Evolutionary conservation across 352 stramenopile genomes (phyloP).

Genomic region (Elongisporangium undulatum): DNA sequence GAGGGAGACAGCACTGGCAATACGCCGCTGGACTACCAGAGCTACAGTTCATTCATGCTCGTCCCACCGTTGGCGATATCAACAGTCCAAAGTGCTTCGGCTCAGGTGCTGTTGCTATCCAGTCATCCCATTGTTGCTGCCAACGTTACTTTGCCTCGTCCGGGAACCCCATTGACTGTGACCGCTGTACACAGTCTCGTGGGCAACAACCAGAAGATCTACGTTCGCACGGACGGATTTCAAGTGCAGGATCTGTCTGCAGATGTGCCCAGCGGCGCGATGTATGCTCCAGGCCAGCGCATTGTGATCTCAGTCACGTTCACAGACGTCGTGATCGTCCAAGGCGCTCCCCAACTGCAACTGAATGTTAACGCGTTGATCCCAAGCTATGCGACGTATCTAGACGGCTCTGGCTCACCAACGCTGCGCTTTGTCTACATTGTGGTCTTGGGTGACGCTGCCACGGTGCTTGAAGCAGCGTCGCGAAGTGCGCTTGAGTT

Average conservation of each 20-base stretch:
- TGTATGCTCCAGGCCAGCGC: constrained; percentile 57
- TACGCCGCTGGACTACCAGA: constrained; percentile 34
- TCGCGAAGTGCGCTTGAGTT: constrained; percentile 44
- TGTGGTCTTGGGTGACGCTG: constrained; percentile 37
- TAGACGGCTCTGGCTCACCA: constrained; percentile 35
- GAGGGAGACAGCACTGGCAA: constrained; percentile 37
- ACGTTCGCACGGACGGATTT: constrained; percentile 57
- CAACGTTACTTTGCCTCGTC: constrained; percentile 40
- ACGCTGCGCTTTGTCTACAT: constrained; percentile 55
- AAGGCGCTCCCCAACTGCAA: constrained; percentile 39
- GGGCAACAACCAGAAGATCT: constrained; percentile 54
- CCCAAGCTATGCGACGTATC: constrained; percentile 41
- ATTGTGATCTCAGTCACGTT: constrained; percentile 55
- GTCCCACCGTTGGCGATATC: constrained; percentile 23
- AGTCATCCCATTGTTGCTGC: constrained; percentile 24
- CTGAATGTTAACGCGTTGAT: constrained; percentile 37
- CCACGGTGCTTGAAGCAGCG: constrained; percentile 36
- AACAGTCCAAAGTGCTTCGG: constrained; percentile 19
- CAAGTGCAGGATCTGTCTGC: constrained; percentile 27
- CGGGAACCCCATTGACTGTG: constrained; percentile 32
- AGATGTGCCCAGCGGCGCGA: constrained; percentile 27
- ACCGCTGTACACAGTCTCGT: constrained; percentile 56
- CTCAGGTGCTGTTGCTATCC: constrained; percentile 36
- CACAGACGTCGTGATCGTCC: constrained; percentile 33
- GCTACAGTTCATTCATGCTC: constrained; percentile 38